These are phyloP conservation scores for Nicotiana otophora DNA, from an alignment of 257 asterid species.

Conservation along the genomic window DNA sequence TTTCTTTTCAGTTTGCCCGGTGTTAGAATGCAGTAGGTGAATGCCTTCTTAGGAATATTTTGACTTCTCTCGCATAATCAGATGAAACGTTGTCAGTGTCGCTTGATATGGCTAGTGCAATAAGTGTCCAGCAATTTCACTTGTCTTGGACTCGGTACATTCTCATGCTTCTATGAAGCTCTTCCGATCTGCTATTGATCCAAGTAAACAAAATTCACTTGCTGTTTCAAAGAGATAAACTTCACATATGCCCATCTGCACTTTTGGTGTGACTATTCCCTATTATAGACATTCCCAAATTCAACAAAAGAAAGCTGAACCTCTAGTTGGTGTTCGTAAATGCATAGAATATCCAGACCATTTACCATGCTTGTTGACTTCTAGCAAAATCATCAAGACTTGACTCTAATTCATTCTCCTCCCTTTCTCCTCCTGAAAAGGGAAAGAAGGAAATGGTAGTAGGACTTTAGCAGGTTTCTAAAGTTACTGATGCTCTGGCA, in stretches of 20 bases:
- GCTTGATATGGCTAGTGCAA: neutral
- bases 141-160: neutral
- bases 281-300: neutral
- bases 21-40: neutral
- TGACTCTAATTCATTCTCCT: neutral
- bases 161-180: neutral
- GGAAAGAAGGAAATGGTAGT: neutral
- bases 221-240: neutral
- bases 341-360: neutral
- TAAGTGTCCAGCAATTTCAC: neutral
- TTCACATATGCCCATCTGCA: neutral
- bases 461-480: neutral
- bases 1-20: constrained; percentile 1
- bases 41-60: neutral
- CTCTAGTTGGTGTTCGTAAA: neutral
- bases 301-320: neutral
- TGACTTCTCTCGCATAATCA: constrained; percentile 2
- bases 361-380: neutral
- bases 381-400: neutral
- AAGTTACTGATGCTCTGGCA: neutral
- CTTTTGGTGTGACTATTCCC: neutral
- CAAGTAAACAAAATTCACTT: neutral
- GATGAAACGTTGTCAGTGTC: neutral
- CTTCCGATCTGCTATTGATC: neutral
- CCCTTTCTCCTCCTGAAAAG: neutral